Base-by-base conservation (phyloP, 2,329 filamentous ascomycete species). In the Colletotrichum tropicale region DNA sequence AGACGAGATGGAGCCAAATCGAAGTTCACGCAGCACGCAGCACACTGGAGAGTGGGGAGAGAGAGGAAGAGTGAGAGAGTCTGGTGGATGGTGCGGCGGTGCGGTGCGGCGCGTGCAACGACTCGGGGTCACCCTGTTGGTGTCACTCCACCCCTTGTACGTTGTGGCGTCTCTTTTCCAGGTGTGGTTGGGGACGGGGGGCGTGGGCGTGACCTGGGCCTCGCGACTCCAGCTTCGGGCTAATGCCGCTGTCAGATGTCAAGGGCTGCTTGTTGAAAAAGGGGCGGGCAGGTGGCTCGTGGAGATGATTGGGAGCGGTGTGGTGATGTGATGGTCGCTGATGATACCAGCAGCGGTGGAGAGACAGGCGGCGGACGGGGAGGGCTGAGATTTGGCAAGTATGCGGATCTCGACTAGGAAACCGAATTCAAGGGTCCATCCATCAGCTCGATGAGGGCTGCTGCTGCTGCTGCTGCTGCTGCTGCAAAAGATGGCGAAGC, bases 161-260 rank as follows among this genome's bases (percentile, higher is more conserved):
- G 48, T 24, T 38, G 74, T 69, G 74, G 74, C 74, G 34, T 34
- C 30, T 52, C 32, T 30, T 28, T 61, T 12, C 28, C 21, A 28
- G 26, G 26, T 30, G 26, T 60, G 26, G 56, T 28, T 60, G 28
- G 30, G 13, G 62, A 24, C 43, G 32, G 15, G 15, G 26, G 30
- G 32, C 18, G 32, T 36, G 34, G 34, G 58, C 58, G 58, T 76
- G 70, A 76, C 74, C 65, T 74, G 61, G 68, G 12, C 72, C 68
- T 71, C 12, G 38, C 48, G 61, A 55, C 72, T 71, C 65, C 48
- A 58, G 30, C 34, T 55, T 38, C 30, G 43, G 32, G 34, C 61
- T 73, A 65, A 71, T 74, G 70, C 65, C 65, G 74, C 74, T 76
- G 70, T 76, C 74, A 76, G 74, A 76, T 74, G 74, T 69, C 48